Conservation (phyloP, 352 stramenopile genomes). For the Pythium monospermum region DNA sequence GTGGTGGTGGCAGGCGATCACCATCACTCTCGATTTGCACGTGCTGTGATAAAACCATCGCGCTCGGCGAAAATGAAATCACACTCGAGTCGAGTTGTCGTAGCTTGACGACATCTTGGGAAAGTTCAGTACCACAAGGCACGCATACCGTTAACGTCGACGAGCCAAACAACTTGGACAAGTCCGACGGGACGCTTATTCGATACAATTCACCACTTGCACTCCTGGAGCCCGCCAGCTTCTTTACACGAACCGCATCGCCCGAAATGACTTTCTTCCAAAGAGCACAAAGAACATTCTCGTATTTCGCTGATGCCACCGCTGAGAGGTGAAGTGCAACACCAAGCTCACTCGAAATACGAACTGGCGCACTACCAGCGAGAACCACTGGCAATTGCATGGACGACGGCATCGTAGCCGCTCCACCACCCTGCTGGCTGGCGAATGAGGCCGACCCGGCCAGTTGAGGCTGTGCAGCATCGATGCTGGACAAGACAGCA, state of each 20-base stretch:
- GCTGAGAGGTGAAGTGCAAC: background rate
- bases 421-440: too few relatives aligned
- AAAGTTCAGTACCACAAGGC: background rate
- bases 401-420: too few relatives aligned
- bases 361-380: background rate
- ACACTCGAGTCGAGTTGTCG: constrained; percentile 2
- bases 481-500: constrained; percentile 3
- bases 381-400: too few relatives aligned
- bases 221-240: background rate
- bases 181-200: constrained; percentile 11
- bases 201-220: constrained; percentile 5
- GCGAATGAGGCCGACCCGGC: too few relatives aligned
- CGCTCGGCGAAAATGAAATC: constrained; percentile 20
- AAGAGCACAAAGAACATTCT: background rate
- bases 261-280: constrained; percentile 12
- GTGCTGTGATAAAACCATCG: constrained; percentile 27
- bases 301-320: background rate
- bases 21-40: constrained; percentile 2
- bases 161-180: constrained; percentile 18
- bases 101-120: background rate
- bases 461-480: background rate
- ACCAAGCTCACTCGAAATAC: background rate
- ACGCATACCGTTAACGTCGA: background rate
- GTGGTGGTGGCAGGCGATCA: background rate
- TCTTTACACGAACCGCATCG: constrained; percentile 2